phyloP scores from a whole-genome alignment of 208 protist species.

The Wallacemonas collosoma region DNA sequence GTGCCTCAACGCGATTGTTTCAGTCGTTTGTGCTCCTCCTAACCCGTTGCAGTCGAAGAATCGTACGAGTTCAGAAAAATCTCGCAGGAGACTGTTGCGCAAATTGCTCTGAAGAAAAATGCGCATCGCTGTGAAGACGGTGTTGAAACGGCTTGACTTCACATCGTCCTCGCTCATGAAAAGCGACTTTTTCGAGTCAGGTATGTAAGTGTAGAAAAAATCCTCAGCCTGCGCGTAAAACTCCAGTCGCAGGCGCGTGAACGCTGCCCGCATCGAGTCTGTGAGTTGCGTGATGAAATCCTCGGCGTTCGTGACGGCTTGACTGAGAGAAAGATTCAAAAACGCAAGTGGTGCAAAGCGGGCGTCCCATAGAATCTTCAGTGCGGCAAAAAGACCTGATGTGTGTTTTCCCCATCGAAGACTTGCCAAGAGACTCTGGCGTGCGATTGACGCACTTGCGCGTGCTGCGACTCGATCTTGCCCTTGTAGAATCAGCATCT shows the following conservation, averaged over 20 bases:
- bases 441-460: conserved; percentile 33
- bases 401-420: conserved; percentile 57
- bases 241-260: conserved; percentile 81
- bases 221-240: conserved; percentile 83
- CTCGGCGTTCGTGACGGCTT: conserved; percentile 42
- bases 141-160: conserved; percentile 44
- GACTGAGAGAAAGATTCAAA: conserved; percentile 43
- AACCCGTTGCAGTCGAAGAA: conserved; percentile 55
- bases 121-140: conserved; percentile 67
- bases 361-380: conserved; percentile 63
- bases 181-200: conserved; percentile 33
- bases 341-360: conserved; percentile 55
- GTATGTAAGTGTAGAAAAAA: conserved; percentile 64
- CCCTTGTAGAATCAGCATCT: not conserved
- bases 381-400: conserved; percentile 52
- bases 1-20: conserved; percentile 31
- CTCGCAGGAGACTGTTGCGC: conserved; percentile 52
- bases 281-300: conserved; percentile 61
- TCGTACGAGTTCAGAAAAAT: conserved; percentile 47
- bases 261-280: conserved; percentile 53
- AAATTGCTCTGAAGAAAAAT: conserved; percentile 75
- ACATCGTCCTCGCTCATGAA: conserved; percentile 41
- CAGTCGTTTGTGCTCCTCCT: conserved; percentile 27
- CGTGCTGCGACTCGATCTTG: conserved; percentile 12
- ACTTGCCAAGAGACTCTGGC: conserved; percentile 36